phyloP scores from a whole-genome alignment of 2,329 filamentous ascomycete genomes.

The Aspergillus ruber region DNA sequence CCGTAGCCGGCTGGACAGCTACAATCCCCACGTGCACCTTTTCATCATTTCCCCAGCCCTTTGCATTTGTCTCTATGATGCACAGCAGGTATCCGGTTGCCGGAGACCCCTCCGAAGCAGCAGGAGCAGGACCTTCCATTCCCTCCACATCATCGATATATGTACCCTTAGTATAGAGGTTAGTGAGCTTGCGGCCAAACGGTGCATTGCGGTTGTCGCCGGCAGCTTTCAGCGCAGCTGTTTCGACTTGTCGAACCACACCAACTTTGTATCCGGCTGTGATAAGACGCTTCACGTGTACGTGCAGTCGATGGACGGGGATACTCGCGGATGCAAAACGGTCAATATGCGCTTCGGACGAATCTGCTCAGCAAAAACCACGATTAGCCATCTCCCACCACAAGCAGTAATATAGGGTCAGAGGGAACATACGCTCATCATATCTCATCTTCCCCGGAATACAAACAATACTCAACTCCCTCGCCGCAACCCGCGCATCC shows the following conservation, averaged over 20 bases:
- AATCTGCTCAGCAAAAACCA: too few species aligned
- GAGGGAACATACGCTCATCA: conserved; percentile 78
- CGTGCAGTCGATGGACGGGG: conserved; percentile 80
- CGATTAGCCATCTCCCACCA: too few species aligned
- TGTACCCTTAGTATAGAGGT: conserved; percentile 95
- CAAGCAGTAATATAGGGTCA: too few species aligned
- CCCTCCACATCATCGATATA: conserved; percentile 92
- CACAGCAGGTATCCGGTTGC: conserved; percentile 85
- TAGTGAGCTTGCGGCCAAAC: conserved; percentile 87
- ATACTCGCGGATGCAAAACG: conserved; percentile 95
- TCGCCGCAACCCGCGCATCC: conserved; percentile 81
- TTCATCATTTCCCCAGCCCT: conserved; percentile 79
- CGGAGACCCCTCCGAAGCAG: conserved; percentile 51
- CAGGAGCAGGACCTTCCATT: conserved; percentile 52
- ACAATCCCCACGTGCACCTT: conserved; percentile 87
- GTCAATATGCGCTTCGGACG: conserved; percentile 85
- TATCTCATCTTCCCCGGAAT: conserved; percentile 93
- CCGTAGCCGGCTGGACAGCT: conserved; percentile 90
- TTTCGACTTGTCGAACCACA: conserved; percentile 89
- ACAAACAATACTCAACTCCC: conserved; percentile 88
- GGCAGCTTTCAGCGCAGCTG: conserved; percentile 88
- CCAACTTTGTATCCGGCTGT: conserved; percentile 93
- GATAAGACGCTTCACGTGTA: conserved; percentile 90
- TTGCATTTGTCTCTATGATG: conserved; percentile 76
- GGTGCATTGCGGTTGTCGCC: conserved; percentile 91